phyloP scores from a whole-genome alignment of 805 yeast species.

The Yamadazyma takamatsuzukensis region DNA sequence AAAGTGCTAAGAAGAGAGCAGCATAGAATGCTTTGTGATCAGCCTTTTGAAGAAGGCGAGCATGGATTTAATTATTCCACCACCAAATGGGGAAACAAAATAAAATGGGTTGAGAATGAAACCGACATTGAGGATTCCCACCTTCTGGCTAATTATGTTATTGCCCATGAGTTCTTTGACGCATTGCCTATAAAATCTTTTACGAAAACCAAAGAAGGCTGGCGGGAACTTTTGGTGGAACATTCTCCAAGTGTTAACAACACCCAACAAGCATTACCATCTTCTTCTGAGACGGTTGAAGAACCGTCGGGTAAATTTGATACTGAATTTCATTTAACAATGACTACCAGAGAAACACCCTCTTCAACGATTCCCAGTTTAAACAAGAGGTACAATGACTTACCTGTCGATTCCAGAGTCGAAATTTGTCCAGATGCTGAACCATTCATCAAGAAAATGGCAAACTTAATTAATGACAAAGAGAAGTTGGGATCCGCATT shows the following conservation, averaged over 20 bases:
- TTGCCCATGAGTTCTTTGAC: conserved; percentile 87
- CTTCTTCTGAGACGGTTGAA: conserved; percentile 9
- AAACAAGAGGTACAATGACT: conserved; percentile 46
- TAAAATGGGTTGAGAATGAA: conserved; percentile 62
- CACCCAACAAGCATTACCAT: conserved; percentile 27
- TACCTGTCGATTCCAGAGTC: conserved; percentile 55
- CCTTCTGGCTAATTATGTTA: conserved; percentile 51
- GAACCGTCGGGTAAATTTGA: conserved; percentile 11
- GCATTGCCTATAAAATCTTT: conserved; percentile 78
- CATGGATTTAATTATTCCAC: conserved; percentile 35
- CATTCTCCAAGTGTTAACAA: conserved; percentile 36
- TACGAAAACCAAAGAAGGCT: conserved; percentile 58
- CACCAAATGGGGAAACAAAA: conserved; percentile 49
- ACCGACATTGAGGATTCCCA: conserved; percentile 33
- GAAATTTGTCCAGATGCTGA: conserved; percentile 78
- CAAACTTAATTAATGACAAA: conserved; percentile 40
- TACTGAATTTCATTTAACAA: conserved; percentile 51
- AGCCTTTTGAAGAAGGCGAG: conserved; percentile 12
- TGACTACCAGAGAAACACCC: conserved; percentile 59
- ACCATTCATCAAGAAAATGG: conserved; percentile 51
- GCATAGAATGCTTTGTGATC: conserved; percentile 42
- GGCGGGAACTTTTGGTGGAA: conserved; percentile 79
- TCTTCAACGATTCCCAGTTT: conserved; percentile 54
- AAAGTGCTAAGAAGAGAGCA: conserved; percentile 60
- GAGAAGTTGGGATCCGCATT: conserved; percentile 58